phyloP scores from a whole-genome alignment of 495 filamentous ascomycete species.

The Penicillium egyptiacum region DNA sequence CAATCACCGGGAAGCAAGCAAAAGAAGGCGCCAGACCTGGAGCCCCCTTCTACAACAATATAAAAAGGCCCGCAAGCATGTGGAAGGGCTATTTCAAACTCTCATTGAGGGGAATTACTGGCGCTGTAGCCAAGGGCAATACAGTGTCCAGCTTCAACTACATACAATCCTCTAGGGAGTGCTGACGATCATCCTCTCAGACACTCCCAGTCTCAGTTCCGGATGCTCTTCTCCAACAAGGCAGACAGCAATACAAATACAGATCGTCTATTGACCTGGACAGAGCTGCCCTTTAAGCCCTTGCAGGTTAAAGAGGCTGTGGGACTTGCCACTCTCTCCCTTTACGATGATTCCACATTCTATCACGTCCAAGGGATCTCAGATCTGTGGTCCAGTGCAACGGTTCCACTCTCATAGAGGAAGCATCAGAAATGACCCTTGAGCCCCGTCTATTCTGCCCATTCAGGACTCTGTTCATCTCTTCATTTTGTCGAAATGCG shows the following conservation, averaged over 20 bases:
- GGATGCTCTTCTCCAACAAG: constrained; percentile 9
- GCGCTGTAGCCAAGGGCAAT: constrained; percentile 6
- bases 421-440: neutral
- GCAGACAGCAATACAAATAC: neutral
- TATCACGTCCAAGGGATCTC: neutral
- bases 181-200: neutral
- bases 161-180: constrained; percentile 2
- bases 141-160: constrained; percentile 14
- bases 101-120: constrained; percentile 10
- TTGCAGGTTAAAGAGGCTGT: constrained; percentile 14
- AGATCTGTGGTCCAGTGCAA: neutral
- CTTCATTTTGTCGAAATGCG: neutral
- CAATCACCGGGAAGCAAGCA: neutral
- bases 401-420: neutral
- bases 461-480: constrained; percentile 10
- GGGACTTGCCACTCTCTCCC: too few relatives aligned
- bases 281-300: constrained; percentile 14
- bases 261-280: constrained; percentile 11
- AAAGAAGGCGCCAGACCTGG: neutral
- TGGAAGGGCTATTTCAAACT: constrained; percentile 6
- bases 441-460: neutral
- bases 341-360: too few relatives aligned
- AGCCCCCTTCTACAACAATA: constrained; percentile 10
- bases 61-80: constrained; percentile 11
- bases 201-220: constrained; percentile 1